Evolutionary conservation across 768 basidiomycete genomes (phyloP).

Genomic region (Lactarius deliciosus): DNA sequence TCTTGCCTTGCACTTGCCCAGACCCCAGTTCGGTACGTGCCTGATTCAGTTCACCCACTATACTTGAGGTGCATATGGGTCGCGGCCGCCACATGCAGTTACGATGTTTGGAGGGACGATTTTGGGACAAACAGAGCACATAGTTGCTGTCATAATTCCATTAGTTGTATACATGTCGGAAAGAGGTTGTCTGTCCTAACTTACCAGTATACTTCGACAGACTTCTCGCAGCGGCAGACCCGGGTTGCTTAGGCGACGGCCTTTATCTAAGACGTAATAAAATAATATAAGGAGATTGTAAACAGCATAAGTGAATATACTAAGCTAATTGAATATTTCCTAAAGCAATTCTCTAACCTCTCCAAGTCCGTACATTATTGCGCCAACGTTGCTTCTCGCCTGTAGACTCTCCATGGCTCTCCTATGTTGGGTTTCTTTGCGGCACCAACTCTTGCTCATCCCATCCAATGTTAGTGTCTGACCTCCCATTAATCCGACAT

Average conservation of each 20-base stretch:
- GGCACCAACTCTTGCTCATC: not conserved
- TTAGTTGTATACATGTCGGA: too few relatives aligned
- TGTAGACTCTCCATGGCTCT: not conserved
- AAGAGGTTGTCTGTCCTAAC: too few relatives aligned
- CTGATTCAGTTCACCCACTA: not conserved
- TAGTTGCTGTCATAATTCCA: too few relatives aligned
- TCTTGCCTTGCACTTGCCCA: not conserved
- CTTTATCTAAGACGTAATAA: conserved; percentile 10
- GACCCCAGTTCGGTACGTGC: not conserved
- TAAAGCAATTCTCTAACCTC: conserved; percentile 9
- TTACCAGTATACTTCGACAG: too few relatives aligned
- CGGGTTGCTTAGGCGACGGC: not conserved
- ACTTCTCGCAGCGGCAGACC: too few relatives aligned
- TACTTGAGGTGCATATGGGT: too few relatives aligned
- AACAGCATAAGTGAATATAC: conserved; percentile 18
- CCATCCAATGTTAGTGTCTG: not conserved
- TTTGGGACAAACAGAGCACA: too few relatives aligned
- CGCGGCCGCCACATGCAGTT: too few relatives aligned
- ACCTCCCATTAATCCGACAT: not conserved
- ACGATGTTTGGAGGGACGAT: too few relatives aligned
- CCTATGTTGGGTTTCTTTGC: not conserved
- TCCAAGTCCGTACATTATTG: not conserved
- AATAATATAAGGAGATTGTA: conserved; percentile 22
- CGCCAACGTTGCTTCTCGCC: not conserved
- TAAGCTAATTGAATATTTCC: conserved; percentile 16